These are phyloP conservation scores for Pseudocercospora cruenta DNA, from an alignment of 2,329 filamentous ascomycete genomes.

Conservation along the genomic window DNA sequence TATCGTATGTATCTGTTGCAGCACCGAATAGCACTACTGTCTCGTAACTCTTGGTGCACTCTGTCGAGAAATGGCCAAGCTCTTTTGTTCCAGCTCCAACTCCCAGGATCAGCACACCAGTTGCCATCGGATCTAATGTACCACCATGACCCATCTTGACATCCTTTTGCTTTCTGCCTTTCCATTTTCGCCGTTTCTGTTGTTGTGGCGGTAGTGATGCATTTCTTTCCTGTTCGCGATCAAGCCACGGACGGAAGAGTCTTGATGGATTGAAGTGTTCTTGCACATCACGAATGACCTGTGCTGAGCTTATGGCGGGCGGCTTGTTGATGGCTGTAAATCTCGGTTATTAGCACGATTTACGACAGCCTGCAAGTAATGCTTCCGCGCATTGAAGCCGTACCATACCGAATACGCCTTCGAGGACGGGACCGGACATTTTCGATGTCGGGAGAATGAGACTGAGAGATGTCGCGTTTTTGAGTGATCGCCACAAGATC, in stretches of 20 bases:
- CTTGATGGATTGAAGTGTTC: constrained; percentile 77
- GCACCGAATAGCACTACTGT: constrained; percentile 86
- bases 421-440: constrained; percentile 43
- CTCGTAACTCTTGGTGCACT: constrained; percentile 93
- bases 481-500: constrained; percentile 30
- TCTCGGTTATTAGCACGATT: constrained; percentile 19
- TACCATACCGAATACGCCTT: constrained; percentile 65
- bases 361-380: neutral
- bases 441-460: constrained; percentile 9
- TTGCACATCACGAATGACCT: constrained; percentile 88
- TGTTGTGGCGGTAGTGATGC: constrained; percentile 62
- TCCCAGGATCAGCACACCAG: constrained; percentile 87
- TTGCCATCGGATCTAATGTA: constrained; percentile 91
- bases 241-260: constrained; percentile 78
- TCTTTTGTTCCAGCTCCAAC: constrained; percentile 86
- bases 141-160: constrained; percentile 97
- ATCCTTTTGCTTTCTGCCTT: constrained; percentile 60
- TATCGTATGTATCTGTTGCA: constrained; percentile 90
- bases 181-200: constrained; percentile 56
- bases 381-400: constrained; percentile 19
- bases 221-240: constrained; percentile 61
- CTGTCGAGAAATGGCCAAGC: constrained; percentile 71
- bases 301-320: constrained; percentile 80
- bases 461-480: constrained; percentile 10
- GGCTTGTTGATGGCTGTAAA: constrained; percentile 90